Evolutionary conservation across 768 basidiomycete species (phyloP).

Genomic region (Tricholoma matsutake): DNA sequence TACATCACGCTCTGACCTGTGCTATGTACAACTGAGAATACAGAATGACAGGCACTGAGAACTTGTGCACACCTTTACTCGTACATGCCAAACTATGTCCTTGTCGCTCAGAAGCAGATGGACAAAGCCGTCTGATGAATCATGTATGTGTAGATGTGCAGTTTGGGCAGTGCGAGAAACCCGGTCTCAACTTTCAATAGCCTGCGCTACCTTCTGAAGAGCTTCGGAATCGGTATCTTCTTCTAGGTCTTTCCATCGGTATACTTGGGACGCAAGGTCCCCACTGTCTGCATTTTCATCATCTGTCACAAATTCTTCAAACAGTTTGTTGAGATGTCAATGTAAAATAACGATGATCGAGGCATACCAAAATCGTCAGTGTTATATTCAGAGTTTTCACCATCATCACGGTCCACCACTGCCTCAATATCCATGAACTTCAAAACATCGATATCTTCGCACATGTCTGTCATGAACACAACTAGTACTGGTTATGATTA

Average conservation of each 20-base stretch:
- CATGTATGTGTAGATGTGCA: no score
- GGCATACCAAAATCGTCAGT: no score
- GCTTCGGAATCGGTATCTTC: neutral
- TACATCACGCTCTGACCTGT: neutral
- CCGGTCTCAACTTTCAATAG: neutral
- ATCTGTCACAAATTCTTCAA: neutral
- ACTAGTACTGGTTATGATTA: no score
- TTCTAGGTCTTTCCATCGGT: conserved; percentile 1
- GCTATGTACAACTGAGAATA: neutral
- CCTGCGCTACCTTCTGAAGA: neutral
- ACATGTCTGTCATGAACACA: no score
- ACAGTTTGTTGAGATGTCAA: neutral
- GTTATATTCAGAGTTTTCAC: no score
- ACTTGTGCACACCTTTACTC: neutral
- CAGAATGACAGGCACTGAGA: neutral
- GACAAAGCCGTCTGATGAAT: neutral
- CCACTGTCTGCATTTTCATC: no score
- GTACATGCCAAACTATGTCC: neutral
- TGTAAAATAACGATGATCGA: no score
- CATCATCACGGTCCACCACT: no score
- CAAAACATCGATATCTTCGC: no score
- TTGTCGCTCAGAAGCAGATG: neutral
- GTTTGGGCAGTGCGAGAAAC: neutral
- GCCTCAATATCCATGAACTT: no score
- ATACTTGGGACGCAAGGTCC: no score